Conservation (phyloP, 345 rosid species). For the Gossypioides kirkii region DNA sequence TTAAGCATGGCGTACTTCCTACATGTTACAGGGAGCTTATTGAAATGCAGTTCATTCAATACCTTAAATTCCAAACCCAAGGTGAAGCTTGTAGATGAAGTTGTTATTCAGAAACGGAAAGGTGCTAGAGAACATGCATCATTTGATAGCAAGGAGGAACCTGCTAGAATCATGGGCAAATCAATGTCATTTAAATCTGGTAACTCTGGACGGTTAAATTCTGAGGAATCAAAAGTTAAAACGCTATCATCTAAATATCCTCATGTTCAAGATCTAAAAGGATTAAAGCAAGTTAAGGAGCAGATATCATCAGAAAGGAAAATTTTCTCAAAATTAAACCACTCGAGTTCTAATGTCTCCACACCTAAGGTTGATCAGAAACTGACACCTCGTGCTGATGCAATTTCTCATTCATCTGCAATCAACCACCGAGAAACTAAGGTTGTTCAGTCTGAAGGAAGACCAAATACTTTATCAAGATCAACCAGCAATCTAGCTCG, state of each 20-base stretch:
- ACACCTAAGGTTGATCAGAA: constrained; percentile 52
- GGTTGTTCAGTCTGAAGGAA: constrained; percentile 53
- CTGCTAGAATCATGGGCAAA: constrained; percentile 49
- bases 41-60: constrained; percentile 75
- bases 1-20: constrained; percentile 4
- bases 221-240: constrained; percentile 57
- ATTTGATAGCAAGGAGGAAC: constrained; percentile 50
- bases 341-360: constrained; percentile 34
- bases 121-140: constrained; percentile 39
- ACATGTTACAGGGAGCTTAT: constrained; percentile 50
- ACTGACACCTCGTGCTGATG: constrained; percentile 47
- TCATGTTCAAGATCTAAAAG: constrained; percentile 52
- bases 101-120: constrained; percentile 51
- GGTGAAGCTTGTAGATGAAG: constrained; percentile 62
- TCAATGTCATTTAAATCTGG: constrained; percentile 60
- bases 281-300: constrained; percentile 51
- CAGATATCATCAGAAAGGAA: constrained; percentile 41
- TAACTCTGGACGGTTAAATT: constrained; percentile 40
- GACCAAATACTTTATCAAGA: constrained; percentile 44
- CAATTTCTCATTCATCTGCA: constrained; percentile 30
- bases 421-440: constrained; percentile 48
- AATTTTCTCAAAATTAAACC: constrained; percentile 34
- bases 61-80: constrained; percentile 49
- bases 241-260: constrained; percentile 41
- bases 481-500: constrained; percentile 46